A percentile compares a stretch with the other conserved stretches of the same genome.
These are phyloP conservation scores for Sphagnum tenellum DNA, from an alignment of 225 moss, liverwort and hornwort genomes.

Conservation along the genomic window DNA sequence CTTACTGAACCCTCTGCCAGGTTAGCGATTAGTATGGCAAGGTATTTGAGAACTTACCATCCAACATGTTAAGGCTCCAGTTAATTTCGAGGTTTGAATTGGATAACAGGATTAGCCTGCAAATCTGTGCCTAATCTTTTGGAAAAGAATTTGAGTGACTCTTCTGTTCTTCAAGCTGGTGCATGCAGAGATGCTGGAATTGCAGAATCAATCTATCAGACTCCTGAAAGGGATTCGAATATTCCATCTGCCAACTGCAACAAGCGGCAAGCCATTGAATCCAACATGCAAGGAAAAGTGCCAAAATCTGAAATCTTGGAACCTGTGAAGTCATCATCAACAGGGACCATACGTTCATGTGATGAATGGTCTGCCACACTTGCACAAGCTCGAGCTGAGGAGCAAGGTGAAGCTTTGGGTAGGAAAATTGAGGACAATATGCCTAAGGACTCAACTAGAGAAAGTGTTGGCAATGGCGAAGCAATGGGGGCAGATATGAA, in stretches of 20 bases:
- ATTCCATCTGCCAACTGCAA: slow-evolving; percentile 25
- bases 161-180: too few species aligned
- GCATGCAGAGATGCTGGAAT: slow-evolving; percentile 31
- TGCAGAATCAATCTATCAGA: slow-evolving; percentile 23
- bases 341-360: slow-evolving; percentile 25
- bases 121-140: too few species aligned
- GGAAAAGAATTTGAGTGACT: too few species aligned
- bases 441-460: slow-evolving; percentile 14
- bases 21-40: too few species aligned
- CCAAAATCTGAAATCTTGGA: slow-evolving; percentile 11
- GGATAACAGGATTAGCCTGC: too few species aligned
- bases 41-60: too few species aligned
- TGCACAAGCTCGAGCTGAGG: slow-evolving; percentile 34
- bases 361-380: slow-evolving; percentile 43
- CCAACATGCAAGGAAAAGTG: slow-evolving; percentile 17
- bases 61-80: too few species aligned
- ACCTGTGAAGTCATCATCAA: slow-evolving; percentile 18
- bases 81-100: too few species aligned
- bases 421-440: slow-evolving; percentile 16
- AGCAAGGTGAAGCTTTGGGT: slow-evolving; percentile 17
- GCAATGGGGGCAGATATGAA: slow-evolving; percentile 7
- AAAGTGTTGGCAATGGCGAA: slow-evolving; percentile 20
- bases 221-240: slow-evolving; percentile 23
- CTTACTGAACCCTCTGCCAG: background rate
- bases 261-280: slow-evolving; percentile 54